Percentiles rank a stretch among this genome's conserved stretches.
phyloP scores from a whole-genome alignment of 768 basidiomycete genomes.

The Leccinum pellstonianum region DNA sequence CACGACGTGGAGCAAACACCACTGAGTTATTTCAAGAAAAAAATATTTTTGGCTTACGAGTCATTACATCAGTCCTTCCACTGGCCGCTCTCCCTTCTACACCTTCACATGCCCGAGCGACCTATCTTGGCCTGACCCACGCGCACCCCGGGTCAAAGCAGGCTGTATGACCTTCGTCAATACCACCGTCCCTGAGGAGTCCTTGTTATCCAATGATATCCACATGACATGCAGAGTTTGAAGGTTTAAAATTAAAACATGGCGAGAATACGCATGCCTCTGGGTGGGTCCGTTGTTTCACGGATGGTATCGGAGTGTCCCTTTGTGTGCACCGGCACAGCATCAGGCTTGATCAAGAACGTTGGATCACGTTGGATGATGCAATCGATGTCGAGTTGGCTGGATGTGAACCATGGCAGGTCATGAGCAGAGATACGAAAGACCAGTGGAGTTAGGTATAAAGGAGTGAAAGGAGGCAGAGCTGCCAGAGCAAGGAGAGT shows the following conservation, averaged over 20 bases:
- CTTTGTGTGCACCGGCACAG: not conserved
- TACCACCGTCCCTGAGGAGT: not conserved
- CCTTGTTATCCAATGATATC: constrained; percentile 1
- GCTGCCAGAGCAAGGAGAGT: constrained; percentile 10
- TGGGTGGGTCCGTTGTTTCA: not conserved
- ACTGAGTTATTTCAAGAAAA: constrained; percentile 3
- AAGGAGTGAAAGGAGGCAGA: constrained; percentile 8
- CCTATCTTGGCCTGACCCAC: constrained; percentile 6
- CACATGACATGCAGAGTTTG: not conserved
- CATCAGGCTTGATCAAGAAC: constrained; percentile 5
- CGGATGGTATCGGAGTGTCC: not conserved
- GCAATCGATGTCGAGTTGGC: constrained; percentile 1
- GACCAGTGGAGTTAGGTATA: constrained; percentile 10
- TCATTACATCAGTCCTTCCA: constrained; percentile 19
- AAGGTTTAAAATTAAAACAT: not conserved
- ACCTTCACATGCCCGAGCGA: not conserved
- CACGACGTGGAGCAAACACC: not conserved
- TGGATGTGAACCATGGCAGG: constrained; percentile 1
- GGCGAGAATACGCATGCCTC: not conserved
- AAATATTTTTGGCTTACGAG: constrained; percentile 1
- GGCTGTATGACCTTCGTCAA: not conserved
- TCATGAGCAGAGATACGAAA: constrained; percentile 6
- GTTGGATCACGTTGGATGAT: constrained; percentile 9
- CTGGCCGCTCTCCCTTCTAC: not conserved
- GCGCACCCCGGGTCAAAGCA: not conserved